Percentiles rank a stretch among this genome's conserved stretches.
Conservation (phyloP, 495 filamentous ascomycete species). For the Copromyces sp. region DNA sequence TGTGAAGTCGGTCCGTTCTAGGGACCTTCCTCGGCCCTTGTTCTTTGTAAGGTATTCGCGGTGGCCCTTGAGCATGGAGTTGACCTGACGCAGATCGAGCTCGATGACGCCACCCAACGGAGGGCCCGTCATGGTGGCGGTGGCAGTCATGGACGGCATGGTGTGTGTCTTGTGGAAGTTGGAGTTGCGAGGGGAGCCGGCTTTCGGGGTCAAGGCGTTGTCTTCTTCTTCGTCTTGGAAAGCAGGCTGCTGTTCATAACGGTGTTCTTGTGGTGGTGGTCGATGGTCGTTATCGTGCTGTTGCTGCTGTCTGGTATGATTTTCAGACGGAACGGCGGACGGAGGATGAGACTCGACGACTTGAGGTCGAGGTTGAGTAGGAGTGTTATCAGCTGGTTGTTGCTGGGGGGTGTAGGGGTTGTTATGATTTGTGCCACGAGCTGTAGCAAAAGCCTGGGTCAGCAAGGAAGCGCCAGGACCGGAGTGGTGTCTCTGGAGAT, state of each 20-base stretch:
- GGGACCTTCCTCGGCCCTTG: slow-evolving; percentile 25
- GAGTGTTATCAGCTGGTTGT: slow-evolving; percentile 4
- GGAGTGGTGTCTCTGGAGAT: slow-evolving; percentile 20
- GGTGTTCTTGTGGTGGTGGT: not conserved
- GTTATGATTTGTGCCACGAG: slow-evolving; percentile 32
- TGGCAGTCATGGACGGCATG: slow-evolving; percentile 14
- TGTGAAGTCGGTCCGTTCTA: slow-evolving; percentile 29
- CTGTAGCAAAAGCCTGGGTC: slow-evolving; percentile 42
- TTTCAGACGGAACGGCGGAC: slow-evolving; percentile 4
- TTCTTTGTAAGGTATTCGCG: slow-evolving; percentile 25
- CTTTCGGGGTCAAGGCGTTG: slow-evolving; percentile 23
- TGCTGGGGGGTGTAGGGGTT: slow-evolving; percentile 7
- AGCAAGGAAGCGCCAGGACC: slow-evolving; percentile 37
- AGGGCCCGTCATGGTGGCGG: slow-evolving; percentile 5
- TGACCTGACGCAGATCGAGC: slow-evolving; percentile 22
- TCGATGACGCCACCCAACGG: slow-evolving; percentile 1
- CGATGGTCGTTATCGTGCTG: slow-evolving; percentile 9
- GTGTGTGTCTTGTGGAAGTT: not conserved
- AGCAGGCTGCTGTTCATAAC: not conserved
- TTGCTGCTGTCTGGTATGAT: slow-evolving; percentile 18
- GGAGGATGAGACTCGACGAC: slow-evolving; percentile 5
- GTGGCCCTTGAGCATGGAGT: slow-evolving; percentile 27
- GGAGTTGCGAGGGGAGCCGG: slow-evolving; percentile 12
- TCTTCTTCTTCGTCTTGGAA: not conserved
- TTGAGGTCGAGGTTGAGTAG: slow-evolving; percentile 5